Percentiles rank a stretch among this genome's conserved stretches.
Conservation (phyloP, 176 grass and related monocot species). For the Aegilops longissima region DNA sequence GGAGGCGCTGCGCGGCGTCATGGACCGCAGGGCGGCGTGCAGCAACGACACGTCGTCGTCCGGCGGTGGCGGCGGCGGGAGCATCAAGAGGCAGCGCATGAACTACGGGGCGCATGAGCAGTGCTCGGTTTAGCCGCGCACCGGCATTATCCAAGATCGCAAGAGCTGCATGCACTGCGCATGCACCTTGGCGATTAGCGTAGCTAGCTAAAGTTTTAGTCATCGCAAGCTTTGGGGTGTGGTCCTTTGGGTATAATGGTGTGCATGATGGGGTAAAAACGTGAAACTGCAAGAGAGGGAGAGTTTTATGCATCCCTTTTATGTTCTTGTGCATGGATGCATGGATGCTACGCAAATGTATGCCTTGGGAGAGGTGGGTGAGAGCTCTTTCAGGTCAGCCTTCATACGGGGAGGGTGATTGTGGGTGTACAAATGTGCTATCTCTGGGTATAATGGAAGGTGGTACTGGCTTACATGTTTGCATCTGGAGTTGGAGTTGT, state of each 20-base stretch:
- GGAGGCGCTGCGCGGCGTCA: conserved; percentile 74
- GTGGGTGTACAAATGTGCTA: conserved; percentile 8
- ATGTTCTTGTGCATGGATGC: conserved; percentile 9
- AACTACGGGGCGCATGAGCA: conserved; percentile 63
- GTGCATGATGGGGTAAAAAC: conserved; percentile 12
- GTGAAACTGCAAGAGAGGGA: conserved; percentile 40
- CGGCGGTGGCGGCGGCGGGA: conserved; percentile 37
- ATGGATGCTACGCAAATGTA: neutral
- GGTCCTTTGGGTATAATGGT: conserved; percentile 52
- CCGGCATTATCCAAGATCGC: neutral
- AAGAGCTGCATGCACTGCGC: conserved; percentile 21
- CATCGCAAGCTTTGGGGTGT: neutral
- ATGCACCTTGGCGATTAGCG: neutral
- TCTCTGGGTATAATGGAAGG: conserved; percentile 11
- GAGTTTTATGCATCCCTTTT: conserved; percentile 68
- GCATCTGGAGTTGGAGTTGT: too few relatives aligned
- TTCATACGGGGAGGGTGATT: neutral
- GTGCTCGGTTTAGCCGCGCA: conserved; percentile 29
- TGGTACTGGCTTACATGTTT: neutral
- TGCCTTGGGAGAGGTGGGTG: neutral
- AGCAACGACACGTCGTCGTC: conserved; percentile 61
- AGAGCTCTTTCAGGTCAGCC: neutral
- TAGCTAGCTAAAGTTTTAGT: conserved; percentile 20
- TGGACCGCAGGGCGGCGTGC: conserved; percentile 59
- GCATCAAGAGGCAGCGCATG: conserved; percentile 92